phyloP scores from a whole-genome alignment of 495 filamentous ascomycete species.

The Bombardia bombarda region DNA sequence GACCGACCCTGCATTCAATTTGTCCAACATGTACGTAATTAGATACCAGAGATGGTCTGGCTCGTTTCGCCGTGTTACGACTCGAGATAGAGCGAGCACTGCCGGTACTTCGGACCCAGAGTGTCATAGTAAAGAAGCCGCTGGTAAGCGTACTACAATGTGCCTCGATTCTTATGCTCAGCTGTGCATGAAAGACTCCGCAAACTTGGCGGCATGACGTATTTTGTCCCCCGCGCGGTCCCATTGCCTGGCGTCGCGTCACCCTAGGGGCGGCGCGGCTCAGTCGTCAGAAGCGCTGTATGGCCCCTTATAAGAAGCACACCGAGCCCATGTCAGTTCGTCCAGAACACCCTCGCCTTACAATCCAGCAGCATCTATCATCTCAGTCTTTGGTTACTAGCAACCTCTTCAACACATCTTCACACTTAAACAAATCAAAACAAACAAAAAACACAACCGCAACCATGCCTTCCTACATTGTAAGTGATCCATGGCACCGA shows the following conservation, averaged over 20 bases:
- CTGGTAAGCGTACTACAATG: not conserved
- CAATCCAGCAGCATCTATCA: not conserved
- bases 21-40: no score
- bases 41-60: no score
- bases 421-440: not conserved
- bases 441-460: not conserved
- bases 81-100: no score
- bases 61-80: no score
- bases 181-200: not conserved
- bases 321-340: not conserved
- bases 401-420: not conserved
- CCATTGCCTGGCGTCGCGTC: constrained; percentile 3
- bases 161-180: not conserved
- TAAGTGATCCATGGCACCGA: constrained; percentile 26
- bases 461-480: constrained; percentile 67
- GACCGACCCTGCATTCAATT: no score
- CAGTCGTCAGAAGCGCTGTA: not conserved
- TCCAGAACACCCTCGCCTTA: not conserved
- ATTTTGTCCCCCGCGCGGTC: constrained; percentile 1
- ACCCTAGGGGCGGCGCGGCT: not conserved
- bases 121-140: not conserved
- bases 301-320: constrained; percentile 1
- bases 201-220: constrained; percentile 16
- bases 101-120: no score
- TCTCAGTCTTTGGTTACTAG: not conserved